phyloP scores from a whole-genome alignment of 2,329 filamentous ascomycete species.

The Aspergillus vadensis region DNA sequence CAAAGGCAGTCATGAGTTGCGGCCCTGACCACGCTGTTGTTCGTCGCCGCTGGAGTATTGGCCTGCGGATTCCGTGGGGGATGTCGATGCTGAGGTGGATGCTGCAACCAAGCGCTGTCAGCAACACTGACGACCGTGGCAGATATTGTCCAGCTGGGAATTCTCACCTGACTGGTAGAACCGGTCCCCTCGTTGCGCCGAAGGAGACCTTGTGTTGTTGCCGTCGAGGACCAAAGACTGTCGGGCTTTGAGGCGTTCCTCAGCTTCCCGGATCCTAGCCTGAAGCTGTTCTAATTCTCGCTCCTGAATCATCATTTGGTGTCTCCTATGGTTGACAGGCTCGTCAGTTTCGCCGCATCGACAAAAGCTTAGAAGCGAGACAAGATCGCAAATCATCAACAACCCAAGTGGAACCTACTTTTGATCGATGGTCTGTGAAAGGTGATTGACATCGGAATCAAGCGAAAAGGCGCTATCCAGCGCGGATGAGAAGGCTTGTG shows the following conservation, averaged over 20 bases:
- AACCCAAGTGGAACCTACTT: slow-evolving; percentile 63
- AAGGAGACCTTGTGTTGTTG: slow-evolving; percentile 15
- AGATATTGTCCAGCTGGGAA: slow-evolving; percentile 13
- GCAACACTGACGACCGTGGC: not conserved
- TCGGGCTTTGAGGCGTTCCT: slow-evolving; percentile 66
- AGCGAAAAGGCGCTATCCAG: slow-evolving; percentile 88
- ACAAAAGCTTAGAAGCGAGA: not conserved
- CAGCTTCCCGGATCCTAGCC: slow-evolving; percentile 78
- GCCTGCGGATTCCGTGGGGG: slow-evolving; percentile 24
- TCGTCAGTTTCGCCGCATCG: slow-evolving; percentile 9
- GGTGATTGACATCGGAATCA: slow-evolving; percentile 72
- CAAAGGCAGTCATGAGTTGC: slow-evolving; percentile 20
- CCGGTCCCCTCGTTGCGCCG: slow-evolving; percentile 19
- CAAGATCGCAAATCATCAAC: slow-evolving; percentile 4
- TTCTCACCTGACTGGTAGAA: slow-evolving; percentile 26
- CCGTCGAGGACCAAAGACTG: slow-evolving; percentile 21
- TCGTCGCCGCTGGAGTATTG: slow-evolving; percentile 30
- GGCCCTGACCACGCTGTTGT: slow-evolving; percentile 21
- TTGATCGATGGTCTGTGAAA: slow-evolving; percentile 74
- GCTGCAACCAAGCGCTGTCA: slow-evolving; percentile 18
- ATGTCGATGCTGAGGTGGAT: slow-evolving; percentile 22
- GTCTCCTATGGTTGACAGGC: slow-evolving; percentile 62
- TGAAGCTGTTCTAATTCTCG: slow-evolving; percentile 85
- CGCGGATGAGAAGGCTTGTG: slow-evolving; percentile 81
- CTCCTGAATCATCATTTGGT: slow-evolving; percentile 71